Evolutionary conservation across 2,329 filamentous ascomycete species (phyloP), one percentile per base, ranked within the genome.

Genomic region (Hypoxylon sp.): DNA sequence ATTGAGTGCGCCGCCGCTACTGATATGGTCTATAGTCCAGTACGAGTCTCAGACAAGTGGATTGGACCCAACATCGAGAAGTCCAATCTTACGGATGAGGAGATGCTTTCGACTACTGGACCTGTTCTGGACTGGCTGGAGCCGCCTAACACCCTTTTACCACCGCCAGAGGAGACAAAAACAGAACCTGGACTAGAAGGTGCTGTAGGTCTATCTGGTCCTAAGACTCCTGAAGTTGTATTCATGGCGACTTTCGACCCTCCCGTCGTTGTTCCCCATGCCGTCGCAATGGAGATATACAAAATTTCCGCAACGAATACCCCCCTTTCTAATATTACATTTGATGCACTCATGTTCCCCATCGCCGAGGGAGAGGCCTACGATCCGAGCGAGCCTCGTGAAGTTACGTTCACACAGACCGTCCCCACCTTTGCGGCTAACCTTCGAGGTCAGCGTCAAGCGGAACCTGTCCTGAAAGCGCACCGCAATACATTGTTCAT

Each of bases 191-290:
- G 89, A 52, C 80, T 88, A 32, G 81, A 84, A n/a, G 76, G 81
- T 63, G 70, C 79, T 67, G 74, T 78, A 46, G 76, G 81, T 16
- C 81, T 83, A 19, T 67, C 78, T 6, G 77, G 74, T 2, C 81
- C 82, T 1, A 88, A 88, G 66, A 82, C 91, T 3, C 90, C 91
- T 3, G 88, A 92, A 55, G 88, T 92, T 63, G 87, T 90, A 69
- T 96, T 96, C 76, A 86, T 90, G 45, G 91, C 91, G 2, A 87
- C 86, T 9, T 89, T 96, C 55, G 87, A 92, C 60, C 93, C 92
- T 1, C 91, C 92, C 0, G 79, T 96, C 8, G 84, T 90, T 11
- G 82, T 96, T 3, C 90, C 92, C 0, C 85, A 88, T 47, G 82
- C 82, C 34, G 84, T 90, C 16, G 90, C 90, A 73, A 81, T 85